A percentile compares a stretch with the other conserved stretches of the same genome.
phyloP scores from a whole-genome alignment of 2,329 filamentous ascomycete genomes.

The Colletotrichum sp. region DNA sequence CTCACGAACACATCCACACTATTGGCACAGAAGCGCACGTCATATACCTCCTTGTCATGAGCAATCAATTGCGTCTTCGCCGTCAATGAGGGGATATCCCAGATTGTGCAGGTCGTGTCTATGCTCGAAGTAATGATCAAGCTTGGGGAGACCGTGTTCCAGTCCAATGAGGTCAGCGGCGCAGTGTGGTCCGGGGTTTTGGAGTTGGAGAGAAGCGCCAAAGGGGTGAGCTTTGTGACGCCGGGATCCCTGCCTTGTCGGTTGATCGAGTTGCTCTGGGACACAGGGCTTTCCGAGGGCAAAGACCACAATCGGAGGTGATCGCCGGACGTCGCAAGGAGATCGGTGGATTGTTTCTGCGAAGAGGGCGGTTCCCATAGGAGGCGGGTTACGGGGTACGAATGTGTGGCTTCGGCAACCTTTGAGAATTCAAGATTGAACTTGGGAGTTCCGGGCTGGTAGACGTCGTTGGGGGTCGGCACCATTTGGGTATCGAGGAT shows the following conservation, averaged over 20 bases:
- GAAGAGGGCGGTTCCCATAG: conserved; percentile 96
- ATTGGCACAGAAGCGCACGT: conserved; percentile 96
- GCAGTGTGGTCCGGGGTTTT: conserved; percentile 99
- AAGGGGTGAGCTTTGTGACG: conserved; percentile 83
- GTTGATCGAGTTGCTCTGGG: conserved; percentile 71
- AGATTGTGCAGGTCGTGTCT: conserved; percentile 98
- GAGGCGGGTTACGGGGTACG: conserved; percentile 94
- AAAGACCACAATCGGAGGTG: conserved; percentile 94
- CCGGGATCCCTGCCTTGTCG: conserved; percentile 61
- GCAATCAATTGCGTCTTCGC: conserved; percentile 98
- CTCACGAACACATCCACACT: conserved; percentile 99
- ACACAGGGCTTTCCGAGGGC: conserved; percentile 67
- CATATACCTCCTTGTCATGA: conserved; percentile 98
- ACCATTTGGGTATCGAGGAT: conserved; percentile 88
- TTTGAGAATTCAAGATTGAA: conserved; percentile 89
- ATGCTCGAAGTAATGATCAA: conserved; percentile 99
- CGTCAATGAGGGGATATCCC: conserved; percentile 97
- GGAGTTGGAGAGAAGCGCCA: conserved; percentile 93
- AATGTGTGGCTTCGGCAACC: conserved; percentile 95
- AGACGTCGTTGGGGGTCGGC: conserved; percentile 72
- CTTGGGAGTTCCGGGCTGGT: conserved; percentile 72
- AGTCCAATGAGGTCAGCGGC: conserved; percentile 93
- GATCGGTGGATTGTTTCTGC: conserved; percentile 93
- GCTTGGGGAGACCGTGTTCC: conserved; percentile 96
- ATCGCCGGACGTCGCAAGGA: conserved; percentile 93